Conservation (phyloP, 23 red algal genomes). For the Gracilaria gracilis region DNA sequence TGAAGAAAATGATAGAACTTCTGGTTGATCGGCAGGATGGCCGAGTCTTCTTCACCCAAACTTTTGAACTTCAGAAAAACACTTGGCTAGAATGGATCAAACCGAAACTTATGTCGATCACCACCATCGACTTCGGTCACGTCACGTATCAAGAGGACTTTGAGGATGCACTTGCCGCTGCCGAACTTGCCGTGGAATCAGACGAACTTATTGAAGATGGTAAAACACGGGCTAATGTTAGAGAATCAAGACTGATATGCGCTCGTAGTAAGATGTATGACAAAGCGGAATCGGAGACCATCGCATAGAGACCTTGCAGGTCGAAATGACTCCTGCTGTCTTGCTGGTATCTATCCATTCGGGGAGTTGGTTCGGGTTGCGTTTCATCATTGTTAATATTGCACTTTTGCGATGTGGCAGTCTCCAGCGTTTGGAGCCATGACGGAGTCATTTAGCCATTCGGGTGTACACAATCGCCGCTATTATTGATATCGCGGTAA, state of each 20-base stretch:
- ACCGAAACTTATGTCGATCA: constrained; percentile 43
- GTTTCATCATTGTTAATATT: no score
- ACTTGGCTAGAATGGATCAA: constrained; percentile 70
- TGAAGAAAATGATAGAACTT: constrained; percentile 37
- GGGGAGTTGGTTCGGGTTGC: no score
- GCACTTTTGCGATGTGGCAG: no score
- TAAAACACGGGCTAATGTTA: background rate
- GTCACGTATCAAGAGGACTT: constrained; percentile 75
- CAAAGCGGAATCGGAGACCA: constrained; percentile 17
- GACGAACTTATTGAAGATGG: constrained; percentile 62
- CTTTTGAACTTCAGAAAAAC: constrained; percentile 74
- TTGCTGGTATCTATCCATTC: no score
- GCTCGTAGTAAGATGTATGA: constrained; percentile 56
- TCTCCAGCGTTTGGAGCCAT: no score
- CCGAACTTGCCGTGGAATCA: constrained; percentile 19
- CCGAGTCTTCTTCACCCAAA: constrained; percentile 79
- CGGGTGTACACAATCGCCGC: background rate
- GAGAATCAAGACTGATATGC: constrained; percentile 40
- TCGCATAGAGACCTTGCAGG: background rate
- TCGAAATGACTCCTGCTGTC: no score
- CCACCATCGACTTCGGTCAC: constrained; percentile 65
- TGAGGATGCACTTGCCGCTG: constrained; percentile 44
- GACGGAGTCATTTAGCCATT: background rate
- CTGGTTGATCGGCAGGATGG: constrained; percentile 54
- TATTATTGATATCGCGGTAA: background rate